Conservation (phyloP, 768 basidiomycete genomes). For the Mycena venus region DNA sequence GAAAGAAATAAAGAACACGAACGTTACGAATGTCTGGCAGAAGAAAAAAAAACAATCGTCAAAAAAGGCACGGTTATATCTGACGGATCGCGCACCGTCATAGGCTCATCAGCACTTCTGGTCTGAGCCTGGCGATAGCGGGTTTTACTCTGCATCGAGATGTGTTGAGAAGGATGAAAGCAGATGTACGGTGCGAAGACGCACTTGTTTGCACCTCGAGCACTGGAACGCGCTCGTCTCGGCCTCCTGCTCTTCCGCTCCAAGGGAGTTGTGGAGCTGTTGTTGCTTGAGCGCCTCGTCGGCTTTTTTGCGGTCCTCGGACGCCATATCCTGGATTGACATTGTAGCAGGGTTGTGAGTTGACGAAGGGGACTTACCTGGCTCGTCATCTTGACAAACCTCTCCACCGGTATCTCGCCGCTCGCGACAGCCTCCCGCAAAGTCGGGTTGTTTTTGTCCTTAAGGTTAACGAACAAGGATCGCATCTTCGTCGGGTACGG, state of each 20-base stretch:
- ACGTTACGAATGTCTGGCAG: conserved; percentile 90
- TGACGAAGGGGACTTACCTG: conserved; percentile 69
- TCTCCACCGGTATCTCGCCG: conserved; percentile 79
- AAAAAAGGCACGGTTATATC: neutral
- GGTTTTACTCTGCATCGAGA: too few species aligned
- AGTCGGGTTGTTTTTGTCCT: conserved; percentile 93
- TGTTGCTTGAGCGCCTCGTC: conserved; percentile 86
- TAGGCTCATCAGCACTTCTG: conserved; percentile 97
- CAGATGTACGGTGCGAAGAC: conserved; percentile 27
- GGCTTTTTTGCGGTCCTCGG: conserved; percentile 88
- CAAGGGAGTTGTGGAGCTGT: conserved; percentile 92
- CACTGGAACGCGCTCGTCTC: conserved; percentile 99
- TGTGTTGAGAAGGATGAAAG: neutral
- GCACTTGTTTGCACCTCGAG: conserved; percentile 89
- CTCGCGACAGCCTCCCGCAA: conserved; percentile 88
- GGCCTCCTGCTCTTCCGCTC: conserved; percentile 89
- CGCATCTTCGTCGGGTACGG: conserved; percentile 87
- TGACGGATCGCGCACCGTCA: conserved; percentile 77
- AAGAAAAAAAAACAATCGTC: neutral
- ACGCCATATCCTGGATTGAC: conserved; percentile 88
- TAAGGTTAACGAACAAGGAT: conserved; percentile 91
- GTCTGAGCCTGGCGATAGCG: conserved; percentile 97
- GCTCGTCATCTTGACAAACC: conserved; percentile 85
- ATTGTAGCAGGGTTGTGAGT: too few species aligned
- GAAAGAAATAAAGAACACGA: conserved; percentile 41